Evolutionary conservation across 2,329 filamentous ascomycete species (phyloP).

Genomic region (Sclerotinia sclerotiorum): DNA sequence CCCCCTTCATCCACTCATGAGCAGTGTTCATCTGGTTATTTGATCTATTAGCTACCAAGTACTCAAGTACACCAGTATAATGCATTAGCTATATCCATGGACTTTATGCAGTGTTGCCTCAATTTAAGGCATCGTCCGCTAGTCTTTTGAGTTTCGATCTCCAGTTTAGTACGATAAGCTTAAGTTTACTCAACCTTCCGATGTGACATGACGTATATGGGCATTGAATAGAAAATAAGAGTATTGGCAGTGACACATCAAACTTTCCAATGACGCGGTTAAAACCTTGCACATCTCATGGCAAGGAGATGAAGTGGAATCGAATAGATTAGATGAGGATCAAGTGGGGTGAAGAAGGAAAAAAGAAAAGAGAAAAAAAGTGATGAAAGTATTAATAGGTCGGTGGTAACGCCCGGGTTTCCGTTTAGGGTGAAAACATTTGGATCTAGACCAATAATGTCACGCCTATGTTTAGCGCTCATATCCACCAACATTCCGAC

Average conservation of each 20-base stretch:
- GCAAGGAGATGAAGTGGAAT: constrained; percentile 11
- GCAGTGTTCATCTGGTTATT: neutral
- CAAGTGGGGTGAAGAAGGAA: neutral
- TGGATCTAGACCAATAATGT: neutral
- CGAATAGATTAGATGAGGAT: constrained; percentile 11
- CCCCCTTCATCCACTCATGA: neutral
- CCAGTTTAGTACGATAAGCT: no score
- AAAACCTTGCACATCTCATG: neutral
- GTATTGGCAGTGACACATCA: neutral
- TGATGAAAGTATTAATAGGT: neutral
- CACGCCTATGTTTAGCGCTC: no score
- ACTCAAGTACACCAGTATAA: neutral
- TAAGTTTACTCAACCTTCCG: neutral
- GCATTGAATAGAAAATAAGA: neutral
- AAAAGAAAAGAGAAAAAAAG: neutral
- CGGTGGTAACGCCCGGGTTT: neutral
- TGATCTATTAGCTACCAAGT: neutral
- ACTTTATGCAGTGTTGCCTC: neutral
- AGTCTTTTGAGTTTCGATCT: neutral
- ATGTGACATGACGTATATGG: neutral
- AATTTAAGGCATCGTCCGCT: neutral
- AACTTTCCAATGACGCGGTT: neutral
- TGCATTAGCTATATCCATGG: neutral
- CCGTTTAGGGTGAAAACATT: neutral
- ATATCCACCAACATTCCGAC: neutral